Evolutionary conservation across 2,329 filamentous ascomycete species (phyloP), one percentile per base, ranked within the genome.

Genomic region (Venturia pyrina): DNA sequence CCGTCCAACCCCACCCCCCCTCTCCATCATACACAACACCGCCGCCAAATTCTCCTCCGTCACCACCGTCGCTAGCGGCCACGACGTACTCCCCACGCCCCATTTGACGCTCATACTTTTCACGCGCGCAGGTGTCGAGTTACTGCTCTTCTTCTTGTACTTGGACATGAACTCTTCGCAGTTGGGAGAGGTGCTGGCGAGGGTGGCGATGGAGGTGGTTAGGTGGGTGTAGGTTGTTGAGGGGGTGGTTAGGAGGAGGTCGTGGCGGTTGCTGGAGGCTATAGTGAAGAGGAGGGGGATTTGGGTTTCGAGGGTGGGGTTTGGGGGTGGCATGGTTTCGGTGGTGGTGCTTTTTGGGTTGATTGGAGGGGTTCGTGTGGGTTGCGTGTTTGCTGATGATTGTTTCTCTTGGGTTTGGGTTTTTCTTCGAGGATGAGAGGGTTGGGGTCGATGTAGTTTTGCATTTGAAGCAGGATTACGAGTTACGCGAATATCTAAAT

Each of bases 221-320:
- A 71, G 64, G 53, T 67, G 56, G 11, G 53, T n/a, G 59, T 69
- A 59, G 17, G 64, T 53, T 60, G 63, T 63, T n/a, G 17, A 13
- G 21, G 68, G 53, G 10, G 34, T 28, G 53, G 70, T 53, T 64
- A 70, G 56, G 66, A 68, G 66, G 70, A 73, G 64, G 66, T 77
- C 75, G 66, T 77, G 75, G 56, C 75, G 70, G 60, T 69, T 69
- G 41, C 70, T 71, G 62, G 70, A 70, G 40, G 72, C 71, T 61
- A 76, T 71, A n/a, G 72, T 75, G 70, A 77, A 77, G 57, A 77
- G 67, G 65, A 74, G 68, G 19, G 75, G 74, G 24, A 66, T 24
- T 7, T n/a, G 43, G 37, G 1, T 10, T 8, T 13, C 3, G 10
- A 2, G 15, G 19, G 21, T 17, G 8, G n/a, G 6, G 3, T 41